These are phyloP conservation scores for Arthromyces matolae DNA, from an alignment of 768 basidiomycete genomes.

Conservation along the genomic window DNA sequence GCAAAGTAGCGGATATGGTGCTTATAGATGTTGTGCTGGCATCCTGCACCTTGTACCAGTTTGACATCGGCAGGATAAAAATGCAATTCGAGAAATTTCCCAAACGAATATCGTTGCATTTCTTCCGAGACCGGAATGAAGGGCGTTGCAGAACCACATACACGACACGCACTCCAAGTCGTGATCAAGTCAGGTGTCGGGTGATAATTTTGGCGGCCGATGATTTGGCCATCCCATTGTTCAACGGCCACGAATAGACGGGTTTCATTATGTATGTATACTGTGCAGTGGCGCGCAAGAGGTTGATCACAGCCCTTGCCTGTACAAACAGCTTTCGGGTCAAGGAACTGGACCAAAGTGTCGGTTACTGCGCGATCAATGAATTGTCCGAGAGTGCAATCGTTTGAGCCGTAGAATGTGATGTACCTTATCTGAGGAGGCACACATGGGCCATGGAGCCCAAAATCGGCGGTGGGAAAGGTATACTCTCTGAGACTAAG, in stretches of 20 bases:
- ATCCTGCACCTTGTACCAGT: slow-evolving; percentile 83
- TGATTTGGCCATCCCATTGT: slow-evolving; percentile 80
- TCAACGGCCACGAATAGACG: slow-evolving; percentile 83
- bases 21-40: slow-evolving; percentile 91
- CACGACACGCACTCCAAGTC: slow-evolving; percentile 86
- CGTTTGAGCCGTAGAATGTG: slow-evolving; percentile 90
- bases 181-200: slow-evolving; percentile 76
- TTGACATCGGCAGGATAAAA: slow-evolving; percentile 90
- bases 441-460: slow-evolving; percentile 70
- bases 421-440: slow-evolving; percentile 69
- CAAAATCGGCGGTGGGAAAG: slow-evolving; percentile 69
- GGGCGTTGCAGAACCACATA: slow-evolving; percentile 76
- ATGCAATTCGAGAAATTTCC: slow-evolving; percentile 92
- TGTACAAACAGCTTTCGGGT: slow-evolving; percentile 73
- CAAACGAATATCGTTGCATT: slow-evolving; percentile 92
- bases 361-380: slow-evolving; percentile 78
- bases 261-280: slow-evolving; percentile 89
- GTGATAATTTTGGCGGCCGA: slow-evolving; percentile 46
- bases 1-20: slow-evolving; percentile 93
- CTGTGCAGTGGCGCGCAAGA: slow-evolving; percentile 77
- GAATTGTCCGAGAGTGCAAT: slow-evolving; percentile 89
- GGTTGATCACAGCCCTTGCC: slow-evolving; percentile 84
- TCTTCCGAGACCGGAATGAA: slow-evolving; percentile 89
- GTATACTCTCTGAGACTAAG: slow-evolving; percentile 78
- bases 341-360: slow-evolving; percentile 62